These are phyloP conservation scores for Backusella luteola DNA, from an alignment of 192 early-diverging fungal genomes.

Conservation along the genomic window DNA sequence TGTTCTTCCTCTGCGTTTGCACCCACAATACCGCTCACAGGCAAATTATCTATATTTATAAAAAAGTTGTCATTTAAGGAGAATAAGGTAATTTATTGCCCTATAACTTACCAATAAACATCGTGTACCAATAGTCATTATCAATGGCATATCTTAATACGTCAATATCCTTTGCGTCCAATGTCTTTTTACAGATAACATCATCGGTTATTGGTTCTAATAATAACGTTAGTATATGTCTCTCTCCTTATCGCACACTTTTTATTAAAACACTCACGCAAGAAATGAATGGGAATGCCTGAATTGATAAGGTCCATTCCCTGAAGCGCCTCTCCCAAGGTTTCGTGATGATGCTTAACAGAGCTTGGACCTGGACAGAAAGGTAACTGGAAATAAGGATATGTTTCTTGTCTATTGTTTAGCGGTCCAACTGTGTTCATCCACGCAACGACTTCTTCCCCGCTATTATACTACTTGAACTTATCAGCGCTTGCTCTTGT, in stretches of 20 bases:
- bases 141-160: conserved; percentile 63
- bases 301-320: conserved; percentile 74
- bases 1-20: conserved; percentile 28
- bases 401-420: conserved; percentile 73
- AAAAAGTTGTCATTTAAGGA: conserved; percentile 19
- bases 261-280: conserved; percentile 38
- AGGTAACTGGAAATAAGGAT: conserved; percentile 71
- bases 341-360: conserved; percentile 75
- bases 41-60: conserved; percentile 52
- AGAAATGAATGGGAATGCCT: conserved; percentile 67
- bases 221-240: neutral
- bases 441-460: conserved; percentile 72
- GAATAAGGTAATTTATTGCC: neutral
- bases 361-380: conserved; percentile 62
- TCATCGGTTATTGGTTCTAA: conserved; percentile 19
- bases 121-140: conserved; percentile 68
- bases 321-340: conserved; percentile 73
- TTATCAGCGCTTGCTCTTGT: neutral
- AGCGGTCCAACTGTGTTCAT: conserved; percentile 63
- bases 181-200: conserved; percentile 47
- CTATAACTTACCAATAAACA: conserved; percentile 49
- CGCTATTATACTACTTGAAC: conserved; percentile 47
- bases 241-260: neutral
- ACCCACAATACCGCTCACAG: conserved; percentile 54
- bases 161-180: conserved; percentile 47